phyloP scores from a whole-genome alignment of 2,329 filamentous ascomycete species.

The Calonectria multiphialidica region DNA sequence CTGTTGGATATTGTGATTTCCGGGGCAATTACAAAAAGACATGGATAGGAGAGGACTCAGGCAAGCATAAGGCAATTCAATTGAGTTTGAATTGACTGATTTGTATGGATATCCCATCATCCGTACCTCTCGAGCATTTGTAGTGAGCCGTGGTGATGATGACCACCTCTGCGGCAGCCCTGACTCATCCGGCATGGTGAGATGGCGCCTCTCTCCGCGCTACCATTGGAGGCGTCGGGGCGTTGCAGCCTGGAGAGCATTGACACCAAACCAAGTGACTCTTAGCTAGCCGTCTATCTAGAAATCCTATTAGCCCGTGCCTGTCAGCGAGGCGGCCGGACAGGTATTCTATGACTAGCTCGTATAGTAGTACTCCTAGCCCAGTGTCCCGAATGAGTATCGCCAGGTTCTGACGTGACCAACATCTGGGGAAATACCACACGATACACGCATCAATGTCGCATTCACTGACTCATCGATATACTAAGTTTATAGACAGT shows the following conservation, averaged over 20 bases:
- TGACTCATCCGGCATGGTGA: conserved; percentile 26
- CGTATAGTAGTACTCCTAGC: not conserved
- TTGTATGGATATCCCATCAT: not conserved
- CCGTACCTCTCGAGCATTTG: not conserved
- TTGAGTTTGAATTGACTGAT: not conserved
- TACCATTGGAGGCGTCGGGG: conserved; percentile 1
- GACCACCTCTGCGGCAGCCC: not conserved
- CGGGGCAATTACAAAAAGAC: not conserved
- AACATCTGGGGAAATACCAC: not conserved
- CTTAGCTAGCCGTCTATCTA: not conserved
- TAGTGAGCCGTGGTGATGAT: not conserved
- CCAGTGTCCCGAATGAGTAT: not conserved
- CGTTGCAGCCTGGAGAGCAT: conserved; percentile 21
- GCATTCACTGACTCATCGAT: not conserved
- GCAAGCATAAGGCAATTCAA: not conserved
- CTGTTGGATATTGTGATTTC: not conserved
- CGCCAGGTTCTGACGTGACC: not conserved
- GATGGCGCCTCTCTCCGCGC: not conserved
- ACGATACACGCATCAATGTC: not conserved
- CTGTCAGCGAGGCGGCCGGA: not conserved
- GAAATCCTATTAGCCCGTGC: not conserved
- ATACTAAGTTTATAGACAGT: not conserved
- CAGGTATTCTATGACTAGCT: not conserved
- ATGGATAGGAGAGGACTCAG: not conserved
- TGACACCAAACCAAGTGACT: not conserved